Conservation (phyloP, 805 yeast species). For the Starmerella apicola region DNA sequence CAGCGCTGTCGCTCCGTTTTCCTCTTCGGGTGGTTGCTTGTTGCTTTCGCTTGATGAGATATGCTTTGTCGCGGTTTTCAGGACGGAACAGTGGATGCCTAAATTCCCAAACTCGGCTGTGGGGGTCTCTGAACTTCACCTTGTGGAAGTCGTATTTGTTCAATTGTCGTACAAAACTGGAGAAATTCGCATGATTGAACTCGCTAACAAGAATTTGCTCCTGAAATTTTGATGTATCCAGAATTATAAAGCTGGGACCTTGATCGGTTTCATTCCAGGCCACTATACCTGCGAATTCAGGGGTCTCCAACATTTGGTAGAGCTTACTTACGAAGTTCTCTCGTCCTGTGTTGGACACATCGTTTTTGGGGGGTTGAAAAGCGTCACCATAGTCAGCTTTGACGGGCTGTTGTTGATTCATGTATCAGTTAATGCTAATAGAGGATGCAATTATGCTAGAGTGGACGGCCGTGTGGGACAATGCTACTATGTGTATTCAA, state of each 20-base stretch:
- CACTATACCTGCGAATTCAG: constrained; percentile 60
- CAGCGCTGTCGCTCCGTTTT: constrained; percentile 10
- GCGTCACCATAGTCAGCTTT: too few relatives aligned
- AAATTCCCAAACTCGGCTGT: constrained; percentile 60
- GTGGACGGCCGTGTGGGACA: too few relatives aligned
- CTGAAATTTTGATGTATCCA: constrained; percentile 36
- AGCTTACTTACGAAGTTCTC: constrained; percentile 23
- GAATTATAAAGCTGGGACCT: constrained; percentile 82
- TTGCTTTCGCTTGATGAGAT: constrained; percentile 67
- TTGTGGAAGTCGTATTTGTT: constrained; percentile 97
- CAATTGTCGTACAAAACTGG: constrained; percentile 86
- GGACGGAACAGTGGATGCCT: constrained; percentile 77
- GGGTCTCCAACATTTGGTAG: constrained; percentile 75
- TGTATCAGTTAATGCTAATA: too few relatives aligned
- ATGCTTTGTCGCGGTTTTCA: constrained; percentile 66
- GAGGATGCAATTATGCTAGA: too few relatives aligned
- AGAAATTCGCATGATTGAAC: constrained; percentile 89
- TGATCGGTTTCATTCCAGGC: constrained; percentile 55
- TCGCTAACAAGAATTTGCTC: constrained; percentile 63
- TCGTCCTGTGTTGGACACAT: constrained; percentile 3
- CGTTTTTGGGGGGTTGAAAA: too few relatives aligned
- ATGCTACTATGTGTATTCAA: too few relatives aligned
- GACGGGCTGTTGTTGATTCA: too few relatives aligned
- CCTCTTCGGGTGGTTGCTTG: constrained; percentile 14
- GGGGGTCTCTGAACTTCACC: constrained; percentile 46